Base-by-base conservation (phyloP, 106 monocot genomes). In the Chionographis japonica region DNA sequence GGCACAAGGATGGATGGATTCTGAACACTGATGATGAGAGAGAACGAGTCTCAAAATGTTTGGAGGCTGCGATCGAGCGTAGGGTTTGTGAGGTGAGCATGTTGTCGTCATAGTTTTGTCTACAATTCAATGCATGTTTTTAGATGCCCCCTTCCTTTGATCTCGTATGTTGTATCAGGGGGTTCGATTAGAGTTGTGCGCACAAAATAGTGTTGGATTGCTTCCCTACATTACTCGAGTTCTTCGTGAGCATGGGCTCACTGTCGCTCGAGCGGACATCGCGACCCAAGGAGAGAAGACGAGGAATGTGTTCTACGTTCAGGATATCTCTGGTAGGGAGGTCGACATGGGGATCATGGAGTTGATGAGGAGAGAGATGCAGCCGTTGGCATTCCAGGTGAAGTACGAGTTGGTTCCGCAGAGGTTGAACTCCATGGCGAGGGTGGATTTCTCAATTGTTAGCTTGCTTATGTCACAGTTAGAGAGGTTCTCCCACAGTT, bases 41-140 rank as follows among this genome's bases (percentile, higher is more conserved):
- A 27, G 72, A 71, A 40, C 58, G 49, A 54, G 73, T 90, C 64
- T 40, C 67, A 14, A 90, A 83, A 78, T 85, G 83, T 58, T 71
- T 90, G 70, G 85, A 83, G 54, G 89, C 89, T 75, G 89, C 89
- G 66, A 79, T 90, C 10, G 80, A 82, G 52, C 74, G 85, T 52
- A 71, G 89, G 74, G 74, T 78, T 49, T 85, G 82, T 27, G 89
- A 85, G 79, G 85, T 80, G 43, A 67, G 66, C 10, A 68, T 15
- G 16, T 63, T 6, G 16, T 38, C 7, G 3, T 27, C 46, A 46
- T 5, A 46, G 27, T 27, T 27, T 0, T 46, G 9, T 10, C 46
- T 46, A 46, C 9, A 10, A 46, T 46, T 46, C 5, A 50, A 2
- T 58, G 50, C 37, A 20, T 38, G 13, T 37, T 4, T 66, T 17